phyloP scores from a whole-genome alignment of 169 alveolate genomes.

The Plasmodium adleri region DNA sequence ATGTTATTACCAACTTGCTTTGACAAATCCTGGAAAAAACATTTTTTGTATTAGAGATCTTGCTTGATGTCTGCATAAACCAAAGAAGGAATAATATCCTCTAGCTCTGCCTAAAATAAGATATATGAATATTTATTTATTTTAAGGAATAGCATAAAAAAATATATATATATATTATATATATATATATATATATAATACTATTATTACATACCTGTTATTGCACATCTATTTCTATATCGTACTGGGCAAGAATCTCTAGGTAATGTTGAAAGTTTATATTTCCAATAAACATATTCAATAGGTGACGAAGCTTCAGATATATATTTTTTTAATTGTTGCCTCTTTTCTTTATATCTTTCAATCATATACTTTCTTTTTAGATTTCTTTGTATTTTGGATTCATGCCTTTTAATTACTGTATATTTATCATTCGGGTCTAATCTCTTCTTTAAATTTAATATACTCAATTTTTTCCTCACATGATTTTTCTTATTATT shows the following conservation, averaged over 20 bases:
- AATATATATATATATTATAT: not conserved
- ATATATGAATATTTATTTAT: not conserved
- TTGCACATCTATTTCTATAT: conserved; percentile 79
- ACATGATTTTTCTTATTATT: conserved; percentile 16
- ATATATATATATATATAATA: not conserved
- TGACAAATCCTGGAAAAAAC: conserved; percentile 83
- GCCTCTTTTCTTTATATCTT: conserved; percentile 79
- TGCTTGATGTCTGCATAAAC: conserved; percentile 83
- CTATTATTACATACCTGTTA: conserved; percentile 77
- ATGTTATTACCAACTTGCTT: conserved; percentile 82
- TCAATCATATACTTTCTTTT: conserved; percentile 78
- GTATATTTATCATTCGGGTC: conserved; percentile 68
- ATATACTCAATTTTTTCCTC: conserved; percentile 4
- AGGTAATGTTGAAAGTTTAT: conserved; percentile 81
- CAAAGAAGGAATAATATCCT: conserved; percentile 80
- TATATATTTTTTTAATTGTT: conserved; percentile 79
- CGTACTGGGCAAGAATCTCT: conserved; percentile 81
- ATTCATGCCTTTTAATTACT: conserved; percentile 77
- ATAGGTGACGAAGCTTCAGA: conserved; percentile 78
- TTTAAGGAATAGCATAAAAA: too few species aligned
- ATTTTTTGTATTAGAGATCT: conserved; percentile 80
- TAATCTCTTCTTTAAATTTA: conserved; percentile 55
- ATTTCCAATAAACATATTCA: conserved; percentile 83
- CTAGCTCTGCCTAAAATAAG: conserved; percentile 80
- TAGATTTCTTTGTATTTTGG: conserved; percentile 79